Conservation (phyloP, 352 stramenopile genomes). For the Phytophthora meadii region DNA sequence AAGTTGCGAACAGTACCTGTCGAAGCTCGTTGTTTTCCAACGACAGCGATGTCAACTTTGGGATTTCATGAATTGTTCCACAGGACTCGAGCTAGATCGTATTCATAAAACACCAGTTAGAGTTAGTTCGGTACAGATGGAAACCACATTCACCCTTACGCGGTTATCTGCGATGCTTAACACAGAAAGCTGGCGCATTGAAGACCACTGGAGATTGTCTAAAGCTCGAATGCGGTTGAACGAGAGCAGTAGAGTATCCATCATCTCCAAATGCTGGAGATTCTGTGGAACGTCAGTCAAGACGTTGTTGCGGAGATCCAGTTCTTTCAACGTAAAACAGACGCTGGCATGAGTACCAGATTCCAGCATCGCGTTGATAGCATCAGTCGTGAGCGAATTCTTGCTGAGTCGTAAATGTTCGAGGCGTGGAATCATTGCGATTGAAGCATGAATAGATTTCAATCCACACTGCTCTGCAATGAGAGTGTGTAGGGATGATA, state of each 20-base stretch:
- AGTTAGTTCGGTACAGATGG: not conserved
- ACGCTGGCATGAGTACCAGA: constrained; percentile 34
- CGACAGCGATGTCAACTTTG: constrained; percentile 71
- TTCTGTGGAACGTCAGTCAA: constrained; percentile 56
- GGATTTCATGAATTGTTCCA: constrained; percentile 63
- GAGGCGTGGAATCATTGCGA: constrained; percentile 59
- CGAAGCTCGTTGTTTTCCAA: constrained; percentile 87
- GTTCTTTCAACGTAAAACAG: constrained; percentile 61
- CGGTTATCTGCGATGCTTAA: constrained; percentile 75
- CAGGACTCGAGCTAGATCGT: constrained; percentile 61
- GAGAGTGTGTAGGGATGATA: constrained; percentile 69
- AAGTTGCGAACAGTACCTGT: constrained; percentile 41
- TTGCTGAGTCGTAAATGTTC: constrained; percentile 75
- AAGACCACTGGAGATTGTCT: constrained; percentile 63
- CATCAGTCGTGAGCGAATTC: constrained; percentile 68
- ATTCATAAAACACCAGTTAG: constrained; percentile 10
- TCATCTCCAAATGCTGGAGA: constrained; percentile 47
- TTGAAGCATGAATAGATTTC: constrained; percentile 54
- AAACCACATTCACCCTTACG: constrained; percentile 29
- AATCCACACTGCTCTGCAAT: constrained; percentile 73
- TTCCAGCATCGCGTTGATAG: constrained; percentile 53
- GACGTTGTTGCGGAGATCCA: constrained; percentile 79
- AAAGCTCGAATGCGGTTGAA: constrained; percentile 70
- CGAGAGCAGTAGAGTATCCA: constrained; percentile 76
- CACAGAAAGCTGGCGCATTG: constrained; percentile 69